phyloP scores from a whole-genome alignment of 2,329 filamentous ascomycete species.

The Magnaporthales sp. region DNA sequence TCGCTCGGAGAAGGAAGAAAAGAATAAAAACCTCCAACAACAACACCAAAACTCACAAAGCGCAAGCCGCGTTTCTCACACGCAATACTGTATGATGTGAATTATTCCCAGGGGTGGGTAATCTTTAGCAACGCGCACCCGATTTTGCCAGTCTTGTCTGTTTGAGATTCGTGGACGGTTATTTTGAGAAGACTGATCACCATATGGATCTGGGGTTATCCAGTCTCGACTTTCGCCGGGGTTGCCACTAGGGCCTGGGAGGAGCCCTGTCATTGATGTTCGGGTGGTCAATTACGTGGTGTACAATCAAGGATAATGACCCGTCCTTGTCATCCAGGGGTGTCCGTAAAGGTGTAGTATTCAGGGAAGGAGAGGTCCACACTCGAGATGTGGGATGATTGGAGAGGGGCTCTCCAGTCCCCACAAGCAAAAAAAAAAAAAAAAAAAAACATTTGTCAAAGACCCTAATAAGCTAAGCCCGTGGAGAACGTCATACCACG shows the following conservation, averaged over 20 bases:
- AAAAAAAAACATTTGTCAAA: background rate
- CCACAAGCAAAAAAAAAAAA: background rate
- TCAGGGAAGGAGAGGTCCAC: background rate
- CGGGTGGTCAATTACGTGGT: too few species aligned
- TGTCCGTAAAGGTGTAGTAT: background rate
- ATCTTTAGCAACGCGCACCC: background rate
- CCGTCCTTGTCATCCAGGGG: background rate
- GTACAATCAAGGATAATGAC: too few species aligned
- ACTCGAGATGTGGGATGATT: background rate
- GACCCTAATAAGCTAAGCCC: background rate
- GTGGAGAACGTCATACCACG: background rate
- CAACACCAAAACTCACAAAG: background rate
- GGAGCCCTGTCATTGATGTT: background rate
- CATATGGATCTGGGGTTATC: background rate
- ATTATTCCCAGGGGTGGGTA: constrained; percentile 4
- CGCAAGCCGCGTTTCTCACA: background rate
- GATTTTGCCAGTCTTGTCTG: constrained; percentile 12
- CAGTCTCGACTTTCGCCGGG: background rate
- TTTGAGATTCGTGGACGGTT: constrained; percentile 45
- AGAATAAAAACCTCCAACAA: background rate
- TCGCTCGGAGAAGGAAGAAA: too few species aligned
- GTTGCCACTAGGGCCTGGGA: constrained; percentile 17
- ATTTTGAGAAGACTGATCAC: constrained; percentile 35
- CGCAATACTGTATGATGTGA: background rate
- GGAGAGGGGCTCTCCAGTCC: background rate